Evolutionary conservation across 2,329 filamentous ascomycete species (phyloP), one percentile per base, ranked within the genome.

Genomic region (Pseudocercospora fijiensis): DNA sequence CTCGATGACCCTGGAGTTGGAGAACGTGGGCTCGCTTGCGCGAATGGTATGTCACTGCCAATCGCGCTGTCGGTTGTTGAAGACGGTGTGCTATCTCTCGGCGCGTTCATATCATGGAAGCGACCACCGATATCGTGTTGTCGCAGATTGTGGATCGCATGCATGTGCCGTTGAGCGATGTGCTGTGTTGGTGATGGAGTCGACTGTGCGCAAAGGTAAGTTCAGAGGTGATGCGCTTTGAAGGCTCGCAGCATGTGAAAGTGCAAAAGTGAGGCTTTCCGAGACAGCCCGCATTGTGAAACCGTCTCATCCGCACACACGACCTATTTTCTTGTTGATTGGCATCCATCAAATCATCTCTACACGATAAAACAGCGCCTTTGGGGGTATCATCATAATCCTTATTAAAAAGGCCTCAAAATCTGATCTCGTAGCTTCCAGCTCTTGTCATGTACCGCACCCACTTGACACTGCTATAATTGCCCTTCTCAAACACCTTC

Each of bases 401-500:
- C 28, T n/a, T n/a, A 10, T 5, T 24, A 4, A 27, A 18, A 0
- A n/a, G 11, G 10, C 2, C 22, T 53, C 26, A 72, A 43, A 72
- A 72, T 49, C 73, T 63, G 53, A 99, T 96, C 81, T 99, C 95
- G 78, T 99, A 99, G 78, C 92, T 97, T 27, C 95, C 95, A 16
- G 94, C 95, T 70, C 94, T 88, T 18, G 95, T 99, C 95, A 99
- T 98, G 79, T 99, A 99, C 72, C 95, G 84, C 72, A 99, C 95
- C 95, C 95, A 99, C 79, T 99, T 99, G 56, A 99, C 95, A 75
- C 92, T 96, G 67, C 91, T 96, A 77, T 99, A 99, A 78, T 98
- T 98, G 78, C 87, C 95, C 87, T 99, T 99, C 82, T 99, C 95
- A 81, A 99, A 99, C 1, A 99, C 95, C 80, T 99, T 99, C 63